phyloP scores from a whole-genome alignment of 2,329 filamentous ascomycete species.

The Aspergillaceae sp. region DNA sequence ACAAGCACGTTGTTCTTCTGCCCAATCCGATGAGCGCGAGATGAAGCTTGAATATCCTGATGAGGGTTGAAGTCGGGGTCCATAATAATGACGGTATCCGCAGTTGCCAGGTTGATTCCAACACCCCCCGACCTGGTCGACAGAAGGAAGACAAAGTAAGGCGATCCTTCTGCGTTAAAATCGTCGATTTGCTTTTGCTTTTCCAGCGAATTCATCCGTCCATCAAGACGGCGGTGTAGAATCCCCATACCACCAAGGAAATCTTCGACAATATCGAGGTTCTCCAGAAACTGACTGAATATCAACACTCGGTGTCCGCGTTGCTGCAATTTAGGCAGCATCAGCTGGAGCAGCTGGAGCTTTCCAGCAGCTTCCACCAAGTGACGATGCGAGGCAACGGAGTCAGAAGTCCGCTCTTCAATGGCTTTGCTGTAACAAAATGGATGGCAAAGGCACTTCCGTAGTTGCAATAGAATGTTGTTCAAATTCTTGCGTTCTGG shows the following conservation, averaged over 20 bases:
- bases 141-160: constrained; percentile 80
- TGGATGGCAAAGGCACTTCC: constrained; percentile 91
- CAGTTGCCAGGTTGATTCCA: constrained; percentile 93
- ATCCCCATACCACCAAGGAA: constrained; percentile 71
- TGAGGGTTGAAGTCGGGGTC: constrained; percentile 97
- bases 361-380: constrained; percentile 88
- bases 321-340: constrained; percentile 79
- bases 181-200: constrained; percentile 93
- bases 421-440: constrained; percentile 89
- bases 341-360: constrained; percentile 69
- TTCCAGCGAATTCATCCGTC: constrained; percentile 67
- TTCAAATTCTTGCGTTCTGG: constrained; percentile 72
- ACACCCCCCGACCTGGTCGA: constrained; percentile 94
- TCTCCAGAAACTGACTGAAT: constrained; percentile 87
- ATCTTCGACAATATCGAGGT: constrained; percentile 85
- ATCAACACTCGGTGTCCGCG: constrained; percentile 85
- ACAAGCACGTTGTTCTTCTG: constrained; percentile 94
- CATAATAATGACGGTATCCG: constrained; percentile 95
- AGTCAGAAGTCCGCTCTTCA: constrained; percentile 65
- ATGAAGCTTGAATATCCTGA: constrained; percentile 92
- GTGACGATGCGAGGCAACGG: constrained; percentile 61
- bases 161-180: constrained; percentile 77
- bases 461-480: constrained; percentile 91
- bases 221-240: constrained; percentile 72
- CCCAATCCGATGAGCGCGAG: constrained; percentile 88